Conservation (phyloP, 2,329 filamentous ascomycete genomes). For the Alternaria longipes region DNA sequence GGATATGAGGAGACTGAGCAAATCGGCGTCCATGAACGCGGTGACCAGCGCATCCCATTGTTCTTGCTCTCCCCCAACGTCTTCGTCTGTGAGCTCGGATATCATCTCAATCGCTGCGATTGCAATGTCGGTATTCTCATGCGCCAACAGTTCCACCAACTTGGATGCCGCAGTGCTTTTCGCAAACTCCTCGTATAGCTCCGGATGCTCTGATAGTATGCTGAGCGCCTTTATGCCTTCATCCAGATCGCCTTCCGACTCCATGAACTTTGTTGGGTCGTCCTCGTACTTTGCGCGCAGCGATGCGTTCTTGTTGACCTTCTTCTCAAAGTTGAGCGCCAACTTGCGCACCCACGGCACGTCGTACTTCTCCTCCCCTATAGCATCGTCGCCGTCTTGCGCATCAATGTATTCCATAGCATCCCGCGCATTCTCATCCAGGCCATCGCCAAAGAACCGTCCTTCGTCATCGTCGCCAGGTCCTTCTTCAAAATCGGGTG, state of each 20-base stretch:
- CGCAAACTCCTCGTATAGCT: slow-evolving; percentile 82
- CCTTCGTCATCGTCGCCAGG: slow-evolving; percentile 80
- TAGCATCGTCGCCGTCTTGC: slow-evolving; percentile 64
- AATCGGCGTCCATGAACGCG: slow-evolving; percentile 69
- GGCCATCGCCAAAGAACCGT: slow-evolving; percentile 92
- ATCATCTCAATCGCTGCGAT: slow-evolving; percentile 91
- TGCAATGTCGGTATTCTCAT: slow-evolving; percentile 97
- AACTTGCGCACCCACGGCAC: slow-evolving; percentile 82
- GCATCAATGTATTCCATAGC: slow-evolving; percentile 89
- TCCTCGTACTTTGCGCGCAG: slow-evolving; percentile 84
- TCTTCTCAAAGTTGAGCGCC: slow-evolving; percentile 85
- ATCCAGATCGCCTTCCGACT: slow-evolving; percentile 88
- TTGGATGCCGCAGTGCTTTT: slow-evolving; percentile 76
- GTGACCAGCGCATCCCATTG: slow-evolving; percentile 82
- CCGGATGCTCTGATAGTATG: slow-evolving; percentile 85
- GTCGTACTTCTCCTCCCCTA: slow-evolving; percentile 79
- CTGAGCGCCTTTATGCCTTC: slow-evolving; percentile 86
- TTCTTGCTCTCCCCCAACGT: slow-evolving; percentile 80
- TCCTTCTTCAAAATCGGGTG: slow-evolving; percentile 65
- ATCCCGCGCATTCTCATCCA: slow-evolving; percentile 80
- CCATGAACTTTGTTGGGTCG: slow-evolving; percentile 83
- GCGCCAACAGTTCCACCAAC: slow-evolving; percentile 82
- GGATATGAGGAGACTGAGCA: slow-evolving; percentile 76
- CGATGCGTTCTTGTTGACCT: slow-evolving; percentile 89
- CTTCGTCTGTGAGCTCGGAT: slow-evolving; percentile 90